phyloP scores from a whole-genome alignment of 1,139 yeast species.

The Candida pseudoviswanathii region DNA sequence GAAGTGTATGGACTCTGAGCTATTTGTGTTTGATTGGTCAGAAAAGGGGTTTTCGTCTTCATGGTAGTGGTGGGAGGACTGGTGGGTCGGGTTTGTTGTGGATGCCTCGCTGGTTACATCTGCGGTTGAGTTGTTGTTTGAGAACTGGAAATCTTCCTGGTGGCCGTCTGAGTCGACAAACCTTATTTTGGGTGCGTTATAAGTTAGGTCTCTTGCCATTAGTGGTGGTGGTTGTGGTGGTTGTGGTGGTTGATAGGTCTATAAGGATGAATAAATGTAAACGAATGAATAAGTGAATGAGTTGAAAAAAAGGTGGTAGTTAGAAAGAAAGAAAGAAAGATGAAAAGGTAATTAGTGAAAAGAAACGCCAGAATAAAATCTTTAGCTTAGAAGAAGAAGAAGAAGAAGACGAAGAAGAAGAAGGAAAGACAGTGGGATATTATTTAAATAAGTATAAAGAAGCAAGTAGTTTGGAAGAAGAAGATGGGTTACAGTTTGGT shows the following conservation, averaged over 20 bases:
- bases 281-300: too few relatives aligned
- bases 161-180: conserved; percentile 8
- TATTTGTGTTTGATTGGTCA: conserved; percentile 3
- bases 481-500: background rate
- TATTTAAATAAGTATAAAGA: background rate
- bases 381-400: too few relatives aligned
- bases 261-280: too few relatives aligned
- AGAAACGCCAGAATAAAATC: too few relatives aligned
- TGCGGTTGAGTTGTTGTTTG: background rate
- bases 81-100: background rate
- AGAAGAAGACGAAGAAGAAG: too few relatives aligned
- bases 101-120: background rate
- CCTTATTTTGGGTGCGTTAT: conserved; percentile 10
- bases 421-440: too few relatives aligned
- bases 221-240: too few relatives aligned
- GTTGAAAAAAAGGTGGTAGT: too few relatives aligned
- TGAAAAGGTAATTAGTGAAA: too few relatives aligned
- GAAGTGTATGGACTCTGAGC: conserved; percentile 1
- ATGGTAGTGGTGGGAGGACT: background rate
- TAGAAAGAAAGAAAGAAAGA: too few relatives aligned
- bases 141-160: conserved; percentile 7
- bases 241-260: too few relatives aligned
- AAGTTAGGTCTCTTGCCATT: conserved; percentile 14
- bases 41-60: conserved; percentile 5
- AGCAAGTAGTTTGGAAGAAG: background rate